These are phyloP conservation scores for Cardiospermum halicacabum DNA, from an alignment of 345 rosid genomes.

Conservation along the genomic window DNA sequence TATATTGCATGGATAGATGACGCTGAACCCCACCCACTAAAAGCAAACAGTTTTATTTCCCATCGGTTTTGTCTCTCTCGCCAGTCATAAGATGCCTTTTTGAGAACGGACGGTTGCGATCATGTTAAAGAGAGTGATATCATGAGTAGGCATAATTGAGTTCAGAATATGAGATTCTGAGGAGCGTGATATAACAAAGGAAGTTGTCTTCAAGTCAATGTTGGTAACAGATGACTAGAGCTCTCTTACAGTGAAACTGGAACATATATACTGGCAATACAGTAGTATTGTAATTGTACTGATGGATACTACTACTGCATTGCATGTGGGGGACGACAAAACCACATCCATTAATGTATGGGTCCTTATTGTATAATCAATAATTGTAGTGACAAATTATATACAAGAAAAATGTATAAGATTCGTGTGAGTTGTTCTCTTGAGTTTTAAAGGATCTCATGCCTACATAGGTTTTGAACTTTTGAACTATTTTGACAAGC, in stretches of 20 bases:
- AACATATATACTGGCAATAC: background rate
- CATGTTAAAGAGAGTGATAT: background rate
- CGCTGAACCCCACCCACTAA: slow-evolving; percentile 13
- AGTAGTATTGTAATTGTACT: background rate
- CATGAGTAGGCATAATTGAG: background rate
- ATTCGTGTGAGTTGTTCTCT: too few species aligned
- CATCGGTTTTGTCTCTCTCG: slow-evolving; percentile 11
- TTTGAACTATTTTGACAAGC: too few species aligned
- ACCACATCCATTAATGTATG: background rate
- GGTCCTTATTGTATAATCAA: too few species aligned
- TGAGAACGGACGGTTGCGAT: background rate
- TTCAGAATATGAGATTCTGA: background rate
- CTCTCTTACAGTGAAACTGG: too few species aligned
- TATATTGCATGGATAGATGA: background rate
- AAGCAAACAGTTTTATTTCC: slow-evolving; percentile 1
- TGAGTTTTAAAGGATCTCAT: too few species aligned
- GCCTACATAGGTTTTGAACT: too few species aligned
- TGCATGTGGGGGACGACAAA: background rate
- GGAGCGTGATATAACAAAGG: background rate
- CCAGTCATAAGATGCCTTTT: slow-evolving; percentile 3
- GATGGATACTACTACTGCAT: background rate
- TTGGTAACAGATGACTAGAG: background rate
- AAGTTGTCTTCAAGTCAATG: background rate
- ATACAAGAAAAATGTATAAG: too few species aligned
- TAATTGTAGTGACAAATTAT: too few species aligned